phyloP scores from a whole-genome alignment of 805 yeast genomes.

The Clavispora fructus region DNA sequence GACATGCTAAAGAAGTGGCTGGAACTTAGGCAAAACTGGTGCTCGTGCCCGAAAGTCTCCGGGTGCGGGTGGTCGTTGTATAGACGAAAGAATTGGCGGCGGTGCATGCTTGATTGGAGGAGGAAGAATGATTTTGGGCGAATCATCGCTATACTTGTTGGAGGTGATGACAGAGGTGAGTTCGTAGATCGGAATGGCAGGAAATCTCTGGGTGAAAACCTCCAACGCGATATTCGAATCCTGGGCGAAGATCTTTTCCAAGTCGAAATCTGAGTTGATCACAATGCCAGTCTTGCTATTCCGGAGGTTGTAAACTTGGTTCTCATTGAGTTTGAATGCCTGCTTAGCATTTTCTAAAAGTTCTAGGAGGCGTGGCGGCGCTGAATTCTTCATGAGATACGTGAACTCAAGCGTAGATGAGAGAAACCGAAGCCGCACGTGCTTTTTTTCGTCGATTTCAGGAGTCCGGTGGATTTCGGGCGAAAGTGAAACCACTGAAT shows the following conservation, averaged over 20 bases:
- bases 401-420: constrained; percentile 56
- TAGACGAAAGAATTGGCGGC: constrained; percentile 9
- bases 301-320: constrained; percentile 22
- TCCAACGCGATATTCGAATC: constrained; percentile 33
- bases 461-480: constrained; percentile 28
- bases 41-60: background rate
- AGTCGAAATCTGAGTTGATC: constrained; percentile 29
- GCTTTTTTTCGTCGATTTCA: constrained; percentile 15
- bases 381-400: constrained; percentile 57
- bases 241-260: constrained; percentile 32
- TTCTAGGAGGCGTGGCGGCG: constrained; percentile 78
- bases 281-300: constrained; percentile 20
- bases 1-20: constrained; percentile 7
- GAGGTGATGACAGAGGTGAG: constrained; percentile 29
- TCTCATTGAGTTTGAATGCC: constrained; percentile 48
- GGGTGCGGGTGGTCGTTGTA: constrained; percentile 1
- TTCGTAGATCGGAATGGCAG: constrained; percentile 33
- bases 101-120: constrained; percentile 24
- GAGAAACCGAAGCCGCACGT: constrained; percentile 45
- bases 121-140: constrained; percentile 28
- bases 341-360: constrained; percentile 70
- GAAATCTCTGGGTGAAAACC: constrained; percentile 28
- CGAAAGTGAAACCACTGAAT: constrained; percentile 3
- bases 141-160: constrained; percentile 9
- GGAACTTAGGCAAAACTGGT: constrained; percentile 11